Evolutionary conservation across 805 yeast species (phyloP).

Genomic region (Candida sanyiensis): DNA sequence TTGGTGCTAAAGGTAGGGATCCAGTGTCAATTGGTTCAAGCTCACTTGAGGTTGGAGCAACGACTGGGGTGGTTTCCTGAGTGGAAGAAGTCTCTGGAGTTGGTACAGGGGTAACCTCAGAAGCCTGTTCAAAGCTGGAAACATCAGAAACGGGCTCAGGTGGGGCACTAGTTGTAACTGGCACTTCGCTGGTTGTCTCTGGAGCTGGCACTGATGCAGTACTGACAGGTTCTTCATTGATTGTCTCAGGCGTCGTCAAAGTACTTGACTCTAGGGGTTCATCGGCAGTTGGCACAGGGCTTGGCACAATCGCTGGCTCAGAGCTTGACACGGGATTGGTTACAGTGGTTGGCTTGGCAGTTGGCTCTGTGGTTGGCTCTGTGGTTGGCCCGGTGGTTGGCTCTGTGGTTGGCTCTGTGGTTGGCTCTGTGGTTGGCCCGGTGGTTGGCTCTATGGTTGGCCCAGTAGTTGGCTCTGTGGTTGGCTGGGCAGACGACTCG

Average conservation of each 20-base stretch:
- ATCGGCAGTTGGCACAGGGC: too few relatives aligned
- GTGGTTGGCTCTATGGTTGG: too few relatives aligned
- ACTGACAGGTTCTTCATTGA: neutral
- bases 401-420: neutral
- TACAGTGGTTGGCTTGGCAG: slow-evolving; percentile 1
- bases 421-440: neutral
- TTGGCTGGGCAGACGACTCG: too few relatives aligned
- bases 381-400: slow-evolving; percentile 1
- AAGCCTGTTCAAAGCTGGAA: slow-evolving; percentile 2
- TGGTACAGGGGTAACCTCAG: neutral
- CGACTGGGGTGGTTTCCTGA: neutral
- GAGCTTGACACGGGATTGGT: too few relatives aligned
- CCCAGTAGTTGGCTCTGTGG: too few relatives aligned
- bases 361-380: neutral
- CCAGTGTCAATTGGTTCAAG: too few relatives aligned
- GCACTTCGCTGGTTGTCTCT: neutral
- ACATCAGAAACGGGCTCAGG: neutral
- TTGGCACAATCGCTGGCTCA: neutral
- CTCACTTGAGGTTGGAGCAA: neutral
- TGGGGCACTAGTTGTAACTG: neutral
- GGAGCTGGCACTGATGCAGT: neutral
- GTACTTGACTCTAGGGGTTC: too few relatives aligned
- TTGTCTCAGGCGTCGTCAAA: too few relatives aligned
- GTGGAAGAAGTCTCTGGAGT: neutral
- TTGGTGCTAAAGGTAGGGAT: too few relatives aligned